Evolutionary conservation across 148 eudicot species (phyloP).

Genomic region (Euryodendron excelsum): DNA sequence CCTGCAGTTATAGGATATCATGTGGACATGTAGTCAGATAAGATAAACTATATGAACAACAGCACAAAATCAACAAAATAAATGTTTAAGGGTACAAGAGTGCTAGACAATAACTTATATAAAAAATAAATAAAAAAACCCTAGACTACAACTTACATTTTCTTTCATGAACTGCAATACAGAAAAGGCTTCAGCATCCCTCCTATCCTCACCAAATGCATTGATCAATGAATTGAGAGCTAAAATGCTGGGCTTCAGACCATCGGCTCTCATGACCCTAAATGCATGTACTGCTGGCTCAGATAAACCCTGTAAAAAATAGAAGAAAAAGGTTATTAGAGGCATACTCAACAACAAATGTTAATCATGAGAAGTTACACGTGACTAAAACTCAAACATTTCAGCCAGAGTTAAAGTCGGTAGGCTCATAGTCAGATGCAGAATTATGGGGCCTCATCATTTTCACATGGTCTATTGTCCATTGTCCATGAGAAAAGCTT

Average conservation of each 20-base stretch:
- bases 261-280: conserved; percentile 85
- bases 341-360: conserved; percentile 1
- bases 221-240: conserved; percentile 89
- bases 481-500: conserved; percentile 15
- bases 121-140: conserved; percentile 57
- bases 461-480: background rate
- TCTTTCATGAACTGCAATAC: conserved; percentile 95
- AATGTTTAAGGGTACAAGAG: background rate
- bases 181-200: conserved; percentile 86
- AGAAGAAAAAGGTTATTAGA: conserved; percentile 49
- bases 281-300: conserved; percentile 90
- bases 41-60: conserved; percentile 1
- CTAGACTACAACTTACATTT: conserved; percentile 59
- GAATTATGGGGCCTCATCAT: background rate
- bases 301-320: conserved; percentile 73
- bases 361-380: background rate
- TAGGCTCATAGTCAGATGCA: background rate
- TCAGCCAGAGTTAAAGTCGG: background rate
- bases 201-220: conserved; percentile 92
- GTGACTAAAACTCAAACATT: background rate
- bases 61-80: background rate
- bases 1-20: conserved; percentile 43
- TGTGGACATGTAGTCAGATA: conserved; percentile 8
- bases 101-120: background rate
- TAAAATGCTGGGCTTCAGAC: conserved; percentile 74